A percentile compares a stretch with the other conserved stretches of the same genome.
Conservation (phyloP, 2,329 filamentous ascomycete species). For the Penicillium sp. region DNA sequence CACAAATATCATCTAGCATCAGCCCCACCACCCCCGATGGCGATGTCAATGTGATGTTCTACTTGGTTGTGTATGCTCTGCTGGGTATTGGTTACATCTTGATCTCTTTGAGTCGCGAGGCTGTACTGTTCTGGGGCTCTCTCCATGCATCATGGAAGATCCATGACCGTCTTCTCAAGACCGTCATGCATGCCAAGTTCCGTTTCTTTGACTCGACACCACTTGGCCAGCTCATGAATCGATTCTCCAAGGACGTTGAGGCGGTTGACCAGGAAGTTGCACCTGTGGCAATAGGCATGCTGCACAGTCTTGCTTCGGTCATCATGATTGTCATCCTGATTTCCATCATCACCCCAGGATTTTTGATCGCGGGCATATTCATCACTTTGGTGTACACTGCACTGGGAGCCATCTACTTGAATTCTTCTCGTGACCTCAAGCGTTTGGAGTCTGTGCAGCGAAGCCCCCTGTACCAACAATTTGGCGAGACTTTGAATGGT, state of each 20-base stretch:
- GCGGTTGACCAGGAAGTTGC: conserved; percentile 94
- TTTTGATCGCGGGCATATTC: conserved; percentile 81
- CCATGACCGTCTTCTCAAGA: conserved; percentile 73
- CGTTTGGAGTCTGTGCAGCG: conserved; percentile 90
- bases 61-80: conserved; percentile 76
- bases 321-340: conserved; percentile 87
- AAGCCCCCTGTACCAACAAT: conserved; percentile 95
- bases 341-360: conserved; percentile 82
- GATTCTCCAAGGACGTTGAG: conserved; percentile 97
- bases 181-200: conserved; percentile 87
- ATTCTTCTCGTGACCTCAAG: conserved; percentile 92
- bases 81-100: conserved; percentile 76
- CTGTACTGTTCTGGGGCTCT: conserved; percentile 90
- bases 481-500: conserved; percentile 90
- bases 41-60: conserved; percentile 78
- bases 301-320: conserved; percentile 67
- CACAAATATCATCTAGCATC: conserved; percentile 24
- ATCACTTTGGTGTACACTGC: conserved; percentile 81
- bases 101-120: conserved; percentile 79
- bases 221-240: conserved; percentile 94
- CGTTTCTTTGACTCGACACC: conserved; percentile 97
- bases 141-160: conserved; percentile 82
- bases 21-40: conserved; percentile 18
- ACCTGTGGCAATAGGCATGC: conserved; percentile 77
- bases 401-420: conserved; percentile 84